Evolutionary conservation across 1,284 basidiomycete species (phyloP).

Genomic region (Tylopilus sp.): DNA sequence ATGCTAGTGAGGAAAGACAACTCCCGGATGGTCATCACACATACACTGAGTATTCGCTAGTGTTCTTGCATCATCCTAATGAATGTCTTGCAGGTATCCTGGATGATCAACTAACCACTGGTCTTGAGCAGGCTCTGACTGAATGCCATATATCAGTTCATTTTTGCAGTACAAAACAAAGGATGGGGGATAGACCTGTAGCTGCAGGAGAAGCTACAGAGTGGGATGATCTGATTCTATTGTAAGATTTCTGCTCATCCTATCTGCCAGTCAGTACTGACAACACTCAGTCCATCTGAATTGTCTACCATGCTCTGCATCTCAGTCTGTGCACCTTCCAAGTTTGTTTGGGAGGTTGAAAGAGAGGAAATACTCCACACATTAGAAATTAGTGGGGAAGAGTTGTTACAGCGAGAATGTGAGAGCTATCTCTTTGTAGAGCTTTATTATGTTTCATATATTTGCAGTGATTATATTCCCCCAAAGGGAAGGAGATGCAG

Average conservation of each 20-base stretch:
- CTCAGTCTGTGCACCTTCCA: constrained; percentile 26
- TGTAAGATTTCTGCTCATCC: constrained; percentile 14
- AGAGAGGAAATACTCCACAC: constrained; percentile 5
- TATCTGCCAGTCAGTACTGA: not conserved
- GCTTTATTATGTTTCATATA: no score
- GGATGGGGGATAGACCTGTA: constrained; percentile 18
- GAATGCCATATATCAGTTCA: constrained; percentile 27
- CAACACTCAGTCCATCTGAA: constrained; percentile 19
- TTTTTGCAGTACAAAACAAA: not conserved
- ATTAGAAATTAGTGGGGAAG: constrained; percentile 2
- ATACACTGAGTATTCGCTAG: no score
- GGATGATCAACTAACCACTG: constrained; percentile 6
- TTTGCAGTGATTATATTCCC: not conserved
- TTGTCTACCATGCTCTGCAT: constrained; percentile 7
- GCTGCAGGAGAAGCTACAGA: constrained; percentile 14
- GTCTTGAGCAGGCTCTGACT: constrained; percentile 20
- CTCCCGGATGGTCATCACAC: no score
- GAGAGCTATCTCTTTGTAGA: not conserved
- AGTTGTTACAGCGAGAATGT: no score
- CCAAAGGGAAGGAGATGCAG: not conserved
- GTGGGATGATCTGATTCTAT: constrained; percentile 23
- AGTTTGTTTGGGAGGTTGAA: constrained; percentile 11
- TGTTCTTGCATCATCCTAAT: no score
- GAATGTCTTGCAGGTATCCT: constrained; percentile 21
- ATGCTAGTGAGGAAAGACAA: no score